Evolutionary conservation across 1,139 yeast genomes (phyloP).

Genomic region (Saccharomyces hybrid): DNA sequence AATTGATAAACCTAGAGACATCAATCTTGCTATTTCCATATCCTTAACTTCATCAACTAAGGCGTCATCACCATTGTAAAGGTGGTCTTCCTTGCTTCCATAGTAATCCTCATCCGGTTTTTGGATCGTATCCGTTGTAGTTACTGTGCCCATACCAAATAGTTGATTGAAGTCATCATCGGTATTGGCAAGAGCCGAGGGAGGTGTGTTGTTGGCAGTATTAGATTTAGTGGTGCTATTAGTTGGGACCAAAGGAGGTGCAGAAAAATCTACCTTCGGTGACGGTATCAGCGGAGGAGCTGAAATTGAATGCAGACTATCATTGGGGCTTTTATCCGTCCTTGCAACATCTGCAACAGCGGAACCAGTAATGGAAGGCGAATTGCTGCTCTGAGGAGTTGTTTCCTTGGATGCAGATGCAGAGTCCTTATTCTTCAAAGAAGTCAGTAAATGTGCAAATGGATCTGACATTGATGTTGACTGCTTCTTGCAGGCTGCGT

Average conservation of each 20-base stretch:
- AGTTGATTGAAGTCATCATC: slow-evolving; percentile 17
- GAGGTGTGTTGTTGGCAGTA: neutral
- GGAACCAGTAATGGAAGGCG: neutral
- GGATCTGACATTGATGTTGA: slow-evolving; percentile 31
- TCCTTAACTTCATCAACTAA: slow-evolving; percentile 29
- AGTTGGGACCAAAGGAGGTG: neutral
- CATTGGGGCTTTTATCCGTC: neutral
- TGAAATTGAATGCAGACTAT: neutral
- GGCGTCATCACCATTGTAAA: slow-evolving; percentile 4
- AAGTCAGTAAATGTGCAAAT: slow-evolving; percentile 39
- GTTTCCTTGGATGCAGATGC: neutral
- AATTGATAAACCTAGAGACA: slow-evolving; percentile 27
- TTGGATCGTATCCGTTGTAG: neutral
- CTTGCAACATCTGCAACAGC: neutral
- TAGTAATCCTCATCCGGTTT: slow-evolving; percentile 1
- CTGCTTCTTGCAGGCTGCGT: neutral
- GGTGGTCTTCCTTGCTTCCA: slow-evolving; percentile 12
- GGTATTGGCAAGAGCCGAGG: neutral
- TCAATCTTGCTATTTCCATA: slow-evolving; percentile 30
- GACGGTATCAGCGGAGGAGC: neutral
- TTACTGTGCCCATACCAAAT: slow-evolving; percentile 5
- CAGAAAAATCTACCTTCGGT: neutral
- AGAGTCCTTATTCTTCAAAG: slow-evolving; percentile 23
- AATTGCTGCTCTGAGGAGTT: neutral
- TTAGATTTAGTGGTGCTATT: neutral